Base-by-base conservation (phyloP, 495 filamentous ascomycete genomes). In the Corynascus novoguineensis region DNA sequence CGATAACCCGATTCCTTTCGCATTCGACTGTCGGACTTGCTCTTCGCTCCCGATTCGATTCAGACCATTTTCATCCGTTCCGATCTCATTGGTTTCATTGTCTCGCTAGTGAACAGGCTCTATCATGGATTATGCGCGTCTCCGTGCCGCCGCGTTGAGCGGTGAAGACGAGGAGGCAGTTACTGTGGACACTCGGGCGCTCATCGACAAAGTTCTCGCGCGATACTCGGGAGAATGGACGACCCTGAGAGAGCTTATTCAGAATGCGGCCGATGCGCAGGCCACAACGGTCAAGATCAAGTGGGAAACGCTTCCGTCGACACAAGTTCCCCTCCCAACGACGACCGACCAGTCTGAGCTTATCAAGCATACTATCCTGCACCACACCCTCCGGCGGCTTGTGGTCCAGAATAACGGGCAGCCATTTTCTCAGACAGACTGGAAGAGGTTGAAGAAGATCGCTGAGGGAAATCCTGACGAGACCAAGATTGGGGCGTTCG, bases 381-480 rank as follows among this genome's bases (percentile, higher is more conserved):
- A 97, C 67, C 88, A 92, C 66, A 96, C 91, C 5, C 73, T 97
- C 38, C 82, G 83, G 34, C 85, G 89, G 46, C 78, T 96, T 45
- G 68, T 95, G 38, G 90, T 97, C 5, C 86, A 90, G 51, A 99
- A 99, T 56, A 82, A 99, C 68, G 95, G 95, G 32, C 77, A 87
- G 51, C 77, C 85, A 1, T 99, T 99, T 61, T 83, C 81, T 32
- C 81, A 84, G 50, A 90, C 87, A 17, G 95, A 99, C 71, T 99
- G 95, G 95, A 81, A 82, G 41, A 81, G 95, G 54, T 67, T 99
- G 64, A 97, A 97, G 76, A 85, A 90, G 53, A 99, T 99, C 60
- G 95, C 95, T 14, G 92, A 97, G 71, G 95, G 95, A 12, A 99
- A 99, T 65, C 95, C 95, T 0, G 92, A 97, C 68, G 95, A 97